Percentiles rank a stretch among this genome's conserved stretches.
These are phyloP conservation scores for Pythium aquatile DNA, from an alignment of 352 stramenopile species.

Conservation along the genomic window DNA sequence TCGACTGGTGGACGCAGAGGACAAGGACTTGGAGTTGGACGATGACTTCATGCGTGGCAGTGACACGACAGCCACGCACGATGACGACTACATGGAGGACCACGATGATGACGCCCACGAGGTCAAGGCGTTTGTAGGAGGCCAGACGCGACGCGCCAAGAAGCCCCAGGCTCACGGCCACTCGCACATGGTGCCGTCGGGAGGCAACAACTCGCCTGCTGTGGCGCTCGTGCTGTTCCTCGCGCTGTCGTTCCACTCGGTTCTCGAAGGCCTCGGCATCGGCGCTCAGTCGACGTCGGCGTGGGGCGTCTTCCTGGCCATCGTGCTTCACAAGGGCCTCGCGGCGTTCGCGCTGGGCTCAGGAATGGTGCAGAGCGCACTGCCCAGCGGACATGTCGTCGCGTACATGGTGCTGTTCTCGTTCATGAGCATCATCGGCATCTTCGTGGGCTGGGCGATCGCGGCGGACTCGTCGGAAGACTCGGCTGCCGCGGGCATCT, in stretches of 20 bases:
- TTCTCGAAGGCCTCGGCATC: constrained; percentile 75
- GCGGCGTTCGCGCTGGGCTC: constrained; percentile 71
- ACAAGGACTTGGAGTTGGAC: constrained; percentile 37
- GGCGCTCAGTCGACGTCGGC: constrained; percentile 64
- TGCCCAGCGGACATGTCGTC: constrained; percentile 43
- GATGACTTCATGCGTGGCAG: constrained; percentile 32
- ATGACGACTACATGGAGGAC: constrained; percentile 41
- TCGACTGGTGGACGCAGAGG: constrained; percentile 36
- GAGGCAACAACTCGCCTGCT: constrained; percentile 38
- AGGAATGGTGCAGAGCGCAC: constrained; percentile 60
- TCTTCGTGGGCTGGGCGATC: constrained; percentile 46
- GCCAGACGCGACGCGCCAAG: constrained; percentile 11
- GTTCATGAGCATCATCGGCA: constrained; percentile 57
- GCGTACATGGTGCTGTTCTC: constrained; percentile 53
- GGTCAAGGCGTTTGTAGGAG: constrained; percentile 21
- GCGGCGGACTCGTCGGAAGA: constrained; percentile 39
- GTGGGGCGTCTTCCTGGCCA: constrained; percentile 76
- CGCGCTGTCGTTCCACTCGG: constrained; percentile 79
- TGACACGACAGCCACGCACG: constrained; percentile 30
- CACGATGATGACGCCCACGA: constrained; percentile 35
- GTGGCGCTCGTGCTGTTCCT: constrained; percentile 76
- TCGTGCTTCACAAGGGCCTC: constrained; percentile 78
- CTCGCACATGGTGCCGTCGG: constrained; percentile 37
- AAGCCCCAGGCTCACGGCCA: constrained; percentile 2
- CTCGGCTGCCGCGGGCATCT: constrained; percentile 44